A percentile compares a stretch with the other conserved stretches of the same genome.
Evolutionary conservation across 1,284 basidiomycete genomes (phyloP).

Genomic region (Tylopilus sp.): DNA sequence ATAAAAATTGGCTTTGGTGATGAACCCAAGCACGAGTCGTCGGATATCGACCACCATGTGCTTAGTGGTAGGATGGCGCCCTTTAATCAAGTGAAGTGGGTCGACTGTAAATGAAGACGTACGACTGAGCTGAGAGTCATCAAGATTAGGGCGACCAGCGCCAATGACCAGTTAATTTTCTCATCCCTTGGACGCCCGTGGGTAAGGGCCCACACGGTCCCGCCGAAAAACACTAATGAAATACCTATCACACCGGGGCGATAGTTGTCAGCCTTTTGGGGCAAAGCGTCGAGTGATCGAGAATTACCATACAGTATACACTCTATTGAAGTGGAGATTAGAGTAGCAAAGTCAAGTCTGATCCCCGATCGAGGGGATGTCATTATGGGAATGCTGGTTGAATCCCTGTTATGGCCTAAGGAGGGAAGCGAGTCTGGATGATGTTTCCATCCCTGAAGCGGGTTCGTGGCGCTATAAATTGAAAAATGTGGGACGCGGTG

Average conservation of each 20-base stretch:
- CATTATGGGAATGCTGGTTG: neutral
- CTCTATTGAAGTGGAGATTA: slow-evolving; percentile 24
- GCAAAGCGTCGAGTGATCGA: neutral
- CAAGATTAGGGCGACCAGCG: slow-evolving; percentile 18
- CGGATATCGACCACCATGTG: slow-evolving; percentile 21
- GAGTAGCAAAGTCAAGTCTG: slow-evolving; percentile 13
- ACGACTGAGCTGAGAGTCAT: slow-evolving; percentile 21
- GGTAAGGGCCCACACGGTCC: slow-evolving; percentile 23
- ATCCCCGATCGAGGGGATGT: slow-evolving; percentile 7
- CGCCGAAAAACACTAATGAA: slow-evolving; percentile 23
- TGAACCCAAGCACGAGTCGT: slow-evolving; percentile 23
- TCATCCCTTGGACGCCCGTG: slow-evolving; percentile 10
- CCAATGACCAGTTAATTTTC: slow-evolving; percentile 19
- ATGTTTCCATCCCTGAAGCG: neutral
- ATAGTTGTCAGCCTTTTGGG: slow-evolving; percentile 1
- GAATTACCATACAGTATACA: slow-evolving; percentile 24
- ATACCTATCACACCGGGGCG: slow-evolving; percentile 14
- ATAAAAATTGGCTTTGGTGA: slow-evolving; percentile 7
- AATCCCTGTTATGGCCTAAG: neutral
- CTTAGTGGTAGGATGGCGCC: slow-evolving; percentile 5
- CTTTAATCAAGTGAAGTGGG: slow-evolving; percentile 2
- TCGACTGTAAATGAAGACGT: neutral
- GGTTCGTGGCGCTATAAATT: slow-evolving; percentile 6
- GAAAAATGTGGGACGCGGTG: neutral
- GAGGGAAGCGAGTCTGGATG: neutral